phyloP scores from a whole-genome alignment of 2,329 filamentous ascomycete species.

The Cercospora sojina region DNA sequence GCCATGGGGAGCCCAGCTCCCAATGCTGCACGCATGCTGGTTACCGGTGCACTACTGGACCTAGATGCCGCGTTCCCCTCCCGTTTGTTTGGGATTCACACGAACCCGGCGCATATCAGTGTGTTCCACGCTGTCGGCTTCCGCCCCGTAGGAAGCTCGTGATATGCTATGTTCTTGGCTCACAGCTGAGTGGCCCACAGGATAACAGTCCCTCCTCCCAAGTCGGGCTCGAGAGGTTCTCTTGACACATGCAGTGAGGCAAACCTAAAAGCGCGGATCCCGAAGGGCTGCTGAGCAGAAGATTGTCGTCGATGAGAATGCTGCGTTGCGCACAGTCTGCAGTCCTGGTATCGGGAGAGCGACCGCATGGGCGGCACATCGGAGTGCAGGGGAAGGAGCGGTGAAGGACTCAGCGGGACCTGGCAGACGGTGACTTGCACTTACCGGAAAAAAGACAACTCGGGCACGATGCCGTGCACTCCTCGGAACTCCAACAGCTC shows the following conservation, averaged over 20 bases:
- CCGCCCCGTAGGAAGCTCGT: not conserved
- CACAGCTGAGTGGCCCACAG: not conserved
- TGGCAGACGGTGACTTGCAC: constrained; percentile 25
- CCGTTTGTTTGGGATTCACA: not conserved
- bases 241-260: not conserved
- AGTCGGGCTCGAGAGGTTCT: not conserved
- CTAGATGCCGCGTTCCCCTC: not conserved
- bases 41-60: not conserved
- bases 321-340: not conserved
- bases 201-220: not conserved
- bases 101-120: not conserved
- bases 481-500: constrained; percentile 48
- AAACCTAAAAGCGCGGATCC: not conserved
- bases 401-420: not conserved
- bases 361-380: not conserved
- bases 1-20: not conserved
- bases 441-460: constrained; percentile 51
- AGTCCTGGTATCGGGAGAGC: not conserved
- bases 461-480: constrained; percentile 46
- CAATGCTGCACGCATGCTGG: not conserved
- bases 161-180: not conserved
- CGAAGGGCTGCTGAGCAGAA: not conserved
- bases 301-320: not conserved
- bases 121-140: not conserved
- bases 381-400: not conserved